Evolutionary conservation across 2,329 filamentous ascomycete genomes (phyloP), one percentile per base, ranked within the genome.

Genomic region (Cadophora malorum): DNA sequence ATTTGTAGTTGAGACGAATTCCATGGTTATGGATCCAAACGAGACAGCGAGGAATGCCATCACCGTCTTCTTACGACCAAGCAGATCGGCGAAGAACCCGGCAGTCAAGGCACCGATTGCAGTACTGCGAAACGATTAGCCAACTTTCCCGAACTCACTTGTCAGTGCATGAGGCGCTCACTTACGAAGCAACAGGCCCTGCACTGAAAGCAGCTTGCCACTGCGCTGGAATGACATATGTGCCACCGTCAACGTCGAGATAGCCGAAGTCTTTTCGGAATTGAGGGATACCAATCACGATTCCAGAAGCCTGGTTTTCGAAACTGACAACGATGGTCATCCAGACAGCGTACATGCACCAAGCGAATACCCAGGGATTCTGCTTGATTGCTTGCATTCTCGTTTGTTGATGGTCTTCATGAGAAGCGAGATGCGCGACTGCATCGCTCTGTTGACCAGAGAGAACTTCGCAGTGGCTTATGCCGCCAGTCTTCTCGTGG

Each of bases 361-460:
- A 45, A 45, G 41, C 41, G 16, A 45, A 45, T 16, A 12, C 41
- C 41, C 41, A 45, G 16, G 41, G 41, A 19, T 45, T 45, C 16
- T 45, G 41, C 41, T 45, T 45, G 41, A 45, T 45, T 45, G 41
- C 41, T 45, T 45, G 41, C 41, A 45, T 45, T 45, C 41, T 45
- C 16, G 41, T 45, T 12, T 45, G 41, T 14, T 45, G 41, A 19
- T 45, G 41, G 14, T 45, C 41, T 45, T 45, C 41, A 45, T 45
- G 41, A 19, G 41, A 45, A 19, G 41, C 41, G 41, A 45, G 41
- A 45, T 45, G 41, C 16, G 41, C 41, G 8, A 45, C 41, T 45
- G 41, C 41, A 45, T 45, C 41, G 16, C 7, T 45, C 14, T 19
- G 41, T 45, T 45, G 41, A 45, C 41, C 16, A 45, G 41, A 45